These are phyloP conservation scores for Cornus kousa DNA, from an alignment of 148 eudicot genomes.

Conservation along the genomic window DNA sequence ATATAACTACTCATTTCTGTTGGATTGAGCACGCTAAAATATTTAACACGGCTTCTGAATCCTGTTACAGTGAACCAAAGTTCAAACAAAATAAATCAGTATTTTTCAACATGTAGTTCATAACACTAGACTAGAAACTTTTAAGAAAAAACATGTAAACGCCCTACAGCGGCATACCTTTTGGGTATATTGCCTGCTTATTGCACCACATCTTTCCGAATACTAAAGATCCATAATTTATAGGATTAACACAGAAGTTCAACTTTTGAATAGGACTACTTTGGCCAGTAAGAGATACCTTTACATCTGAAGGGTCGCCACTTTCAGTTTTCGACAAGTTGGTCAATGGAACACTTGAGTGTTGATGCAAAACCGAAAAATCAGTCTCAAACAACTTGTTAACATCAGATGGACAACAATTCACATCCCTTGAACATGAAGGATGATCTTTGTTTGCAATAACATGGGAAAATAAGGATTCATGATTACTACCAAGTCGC, in stretches of 20 bases:
- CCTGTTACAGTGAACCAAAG: constrained; percentile 30
- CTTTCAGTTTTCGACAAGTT: constrained; percentile 23
- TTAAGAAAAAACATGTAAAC: neutral
- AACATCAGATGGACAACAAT: neutral
- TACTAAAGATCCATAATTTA: constrained; percentile 35
- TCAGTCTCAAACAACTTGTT: constrained; percentile 31
- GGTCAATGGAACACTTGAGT: constrained; percentile 19
- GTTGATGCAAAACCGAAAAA: constrained; percentile 3
- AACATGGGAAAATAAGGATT: constrained; percentile 18
- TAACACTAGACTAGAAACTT: neutral
- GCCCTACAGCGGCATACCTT: constrained; percentile 27
- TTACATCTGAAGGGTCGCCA: neutral
- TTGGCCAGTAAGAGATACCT: constrained; percentile 1
- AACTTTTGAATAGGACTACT: constrained; percentile 15
- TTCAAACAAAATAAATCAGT: neutral
- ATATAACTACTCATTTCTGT: constrained; percentile 33
- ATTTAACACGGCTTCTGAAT: constrained; percentile 50
- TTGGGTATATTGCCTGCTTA: constrained; percentile 54
- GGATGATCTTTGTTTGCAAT: constrained; percentile 6
- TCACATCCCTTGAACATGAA: constrained; percentile 12
- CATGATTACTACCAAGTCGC: constrained; percentile 4
- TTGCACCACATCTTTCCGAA: constrained; percentile 51
- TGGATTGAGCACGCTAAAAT: constrained; percentile 32
- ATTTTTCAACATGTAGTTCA: neutral
- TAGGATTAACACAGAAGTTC: constrained; percentile 19